Conservation (phyloP, 495 filamentous ascomycete genomes). For the Penicillium coprophilum region DNA sequence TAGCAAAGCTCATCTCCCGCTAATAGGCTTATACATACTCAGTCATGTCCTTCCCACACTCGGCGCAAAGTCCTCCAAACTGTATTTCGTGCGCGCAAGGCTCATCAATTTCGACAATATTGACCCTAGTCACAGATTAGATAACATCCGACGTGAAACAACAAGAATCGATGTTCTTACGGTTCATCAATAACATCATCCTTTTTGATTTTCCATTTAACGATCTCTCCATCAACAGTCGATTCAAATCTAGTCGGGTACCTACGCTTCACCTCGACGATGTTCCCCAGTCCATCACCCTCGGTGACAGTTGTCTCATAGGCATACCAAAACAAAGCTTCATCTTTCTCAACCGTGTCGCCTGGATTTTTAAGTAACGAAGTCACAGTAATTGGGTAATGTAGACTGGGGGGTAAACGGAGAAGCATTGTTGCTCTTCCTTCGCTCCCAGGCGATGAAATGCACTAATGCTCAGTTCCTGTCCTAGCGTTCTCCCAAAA, state of each 20-base stretch:
- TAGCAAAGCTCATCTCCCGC: neutral
- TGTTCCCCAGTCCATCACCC: conserved; percentile 67
- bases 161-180: conserved; percentile 27
- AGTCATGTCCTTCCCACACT: conserved; percentile 98
- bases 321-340: conserved; percentile 77
- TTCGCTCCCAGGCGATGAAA: conserved; percentile 22
- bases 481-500: neutral
- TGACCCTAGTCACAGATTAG: conserved; percentile 38
- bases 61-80: conserved; percentile 82
- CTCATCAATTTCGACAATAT: conserved; percentile 81
- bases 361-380: conserved; percentile 74
- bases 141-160: neutral
- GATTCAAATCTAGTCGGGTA: conserved; percentile 78
- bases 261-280: conserved; percentile 64
- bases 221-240: conserved; percentile 74
- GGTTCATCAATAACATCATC: conserved; percentile 64
- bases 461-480: conserved; percentile 12
- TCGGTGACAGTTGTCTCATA: conserved; percentile 76
- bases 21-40: conserved; percentile 46
- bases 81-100: conserved; percentile 89
- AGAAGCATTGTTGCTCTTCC: conserved; percentile 48
- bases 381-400: conserved; percentile 94
- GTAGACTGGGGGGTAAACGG: conserved; percentile 57
- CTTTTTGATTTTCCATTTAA: conserved; percentile 69
- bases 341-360: conserved; percentile 71